A percentile compares a stretch with the other conserved stretches of the same genome.
These are phyloP conservation scores for Jaenimonas drosophilae DNA, from an alignment of 208 protist genomes.

Conservation along the genomic window DNA sequence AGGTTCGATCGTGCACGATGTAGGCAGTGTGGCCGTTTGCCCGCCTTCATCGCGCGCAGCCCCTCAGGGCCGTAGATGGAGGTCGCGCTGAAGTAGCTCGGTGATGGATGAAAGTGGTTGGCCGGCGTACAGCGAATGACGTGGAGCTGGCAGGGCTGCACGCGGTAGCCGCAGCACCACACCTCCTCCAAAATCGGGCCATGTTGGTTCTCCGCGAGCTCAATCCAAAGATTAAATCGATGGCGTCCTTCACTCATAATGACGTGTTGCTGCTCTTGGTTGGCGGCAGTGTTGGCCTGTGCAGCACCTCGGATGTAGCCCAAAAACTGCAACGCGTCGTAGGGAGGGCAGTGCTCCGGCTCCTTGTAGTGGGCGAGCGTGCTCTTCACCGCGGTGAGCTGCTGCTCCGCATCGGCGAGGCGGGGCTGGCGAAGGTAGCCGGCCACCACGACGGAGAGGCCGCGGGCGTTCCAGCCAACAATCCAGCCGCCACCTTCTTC, in stretches of 20 bases:
- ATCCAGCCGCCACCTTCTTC: constrained; percentile 22
- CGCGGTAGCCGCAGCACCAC: constrained; percentile 71
- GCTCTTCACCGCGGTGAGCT: constrained; percentile 23
- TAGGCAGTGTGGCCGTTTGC: constrained; percentile 34
- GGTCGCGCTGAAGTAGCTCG: constrained; percentile 49
- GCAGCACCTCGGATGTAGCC: constrained; percentile 30
- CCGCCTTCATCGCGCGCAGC: constrained; percentile 32
- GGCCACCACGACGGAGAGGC: constrained; percentile 57
- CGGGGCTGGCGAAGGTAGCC: constrained; percentile 31
- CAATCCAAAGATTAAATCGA: constrained; percentile 67
- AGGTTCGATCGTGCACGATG: constrained; percentile 34
- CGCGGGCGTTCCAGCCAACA: constrained; percentile 73
- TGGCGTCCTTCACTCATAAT: constrained; percentile 21
- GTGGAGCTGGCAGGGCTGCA: constrained; percentile 76
- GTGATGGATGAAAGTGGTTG: constrained; percentile 17
- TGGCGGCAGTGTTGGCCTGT: neutral
- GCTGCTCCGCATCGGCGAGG: constrained; percentile 16
- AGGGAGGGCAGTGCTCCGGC: constrained; percentile 10
- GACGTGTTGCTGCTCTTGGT: constrained; percentile 7
- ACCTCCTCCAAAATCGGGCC: constrained; percentile 63
- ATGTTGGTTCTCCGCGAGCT: constrained; percentile 49
- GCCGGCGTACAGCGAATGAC: constrained; percentile 56
- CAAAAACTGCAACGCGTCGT: constrained; percentile 33
- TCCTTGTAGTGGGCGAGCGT: constrained; percentile 12
- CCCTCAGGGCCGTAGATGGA: constrained; percentile 50